Percentiles rank a stretch among this genome's conserved stretches.
phyloP scores from a whole-genome alignment of 208 protist species.

The Crithidia thermophila region DNA sequence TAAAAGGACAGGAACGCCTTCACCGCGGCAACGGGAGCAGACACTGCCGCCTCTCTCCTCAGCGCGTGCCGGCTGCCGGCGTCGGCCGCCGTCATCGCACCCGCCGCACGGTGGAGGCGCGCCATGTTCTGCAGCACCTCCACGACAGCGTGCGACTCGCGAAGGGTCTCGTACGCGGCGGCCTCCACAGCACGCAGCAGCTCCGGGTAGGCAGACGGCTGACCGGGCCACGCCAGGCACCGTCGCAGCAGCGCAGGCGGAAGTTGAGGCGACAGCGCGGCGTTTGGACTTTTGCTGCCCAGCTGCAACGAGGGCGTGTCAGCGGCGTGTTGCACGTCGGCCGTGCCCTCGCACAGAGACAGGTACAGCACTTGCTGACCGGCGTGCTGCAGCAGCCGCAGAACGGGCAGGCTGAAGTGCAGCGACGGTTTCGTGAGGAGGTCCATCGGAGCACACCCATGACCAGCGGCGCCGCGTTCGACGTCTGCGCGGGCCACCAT shows the following conservation, averaged over 20 bases:
- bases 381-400: slow-evolving; percentile 50
- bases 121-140: slow-evolving; percentile 27
- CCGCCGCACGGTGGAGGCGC: slow-evolving; percentile 8
- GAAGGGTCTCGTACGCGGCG: slow-evolving; percentile 27
- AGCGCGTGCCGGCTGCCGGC: not conserved
- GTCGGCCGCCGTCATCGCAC: not conserved
- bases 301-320: not conserved
- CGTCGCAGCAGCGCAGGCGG: slow-evolving; percentile 21
- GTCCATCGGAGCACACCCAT: too few relatives aligned
- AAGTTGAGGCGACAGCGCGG: not conserved
- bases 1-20: slow-evolving; percentile 29
- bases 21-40: not conserved
- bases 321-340: slow-evolving; percentile 6
- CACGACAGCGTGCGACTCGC: slow-evolving; percentile 22
- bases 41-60: not conserved
- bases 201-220: slow-evolving; percentile 11
- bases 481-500: not conserved
- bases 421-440: slow-evolving; percentile 41
- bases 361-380: slow-evolving; percentile 48
- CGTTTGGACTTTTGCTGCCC: not conserved
- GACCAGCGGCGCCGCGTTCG: too few relatives aligned
- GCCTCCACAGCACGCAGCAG: slow-evolving; percentile 31
- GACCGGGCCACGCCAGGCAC: slow-evolving; percentile 27
- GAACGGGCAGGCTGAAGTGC: slow-evolving; percentile 22
- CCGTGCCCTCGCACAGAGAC: slow-evolving; percentile 53